Evolutionary conservation across 2,329 filamentous ascomycete species (phyloP), one percentile per base, ranked within the genome.

Genomic region (Dissoconium aciculare): DNA sequence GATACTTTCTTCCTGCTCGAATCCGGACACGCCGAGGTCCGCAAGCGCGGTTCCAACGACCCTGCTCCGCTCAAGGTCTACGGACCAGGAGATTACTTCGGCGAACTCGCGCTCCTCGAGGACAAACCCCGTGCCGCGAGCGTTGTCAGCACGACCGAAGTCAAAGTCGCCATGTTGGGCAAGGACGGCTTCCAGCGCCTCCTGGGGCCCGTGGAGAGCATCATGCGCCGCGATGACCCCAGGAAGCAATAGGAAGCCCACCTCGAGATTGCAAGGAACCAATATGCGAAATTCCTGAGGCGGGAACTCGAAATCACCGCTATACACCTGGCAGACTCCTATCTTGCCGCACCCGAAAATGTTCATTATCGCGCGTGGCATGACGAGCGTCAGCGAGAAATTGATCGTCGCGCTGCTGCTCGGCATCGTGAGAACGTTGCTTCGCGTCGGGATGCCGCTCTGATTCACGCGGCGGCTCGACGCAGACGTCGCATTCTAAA

Each of bases 131-230:
- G 89, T 51, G 87, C 87, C 21, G 89, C 89, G 30, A 92, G 79
- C 44, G 74, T 98, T 31, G 64, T 91, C 27, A 81, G 81, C 46
- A 69, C 73, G 55, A 80, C 78, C 5, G 81, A 93, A 40, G 79
- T 92, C 53, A 95, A 94, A 62, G 82, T 95, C 30, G 89, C 87
- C 4, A 83, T 77, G 28, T 64, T 98, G 28, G 84, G 84, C 43
- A 92, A 94, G 59, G 82, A 83, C 46, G 89, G 87, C 4, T 98
- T 98, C 60, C 87, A 94, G 62, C 69, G 89, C 44, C 62, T 98
- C 47, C 64, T 98, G 17, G 89, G 89, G 2, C 85, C 87, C 1
- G 85, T 95, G 15, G 84, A 93, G 58, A 77, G 83, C 38, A 91
- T 95, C 53, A 83, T 98, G 81, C 70, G 89, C 56, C 71, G 89